Base-by-base conservation (phyloP, 2,329 filamentous ascomycete genomes). In the Phialemonium atrogriseum region DNA sequence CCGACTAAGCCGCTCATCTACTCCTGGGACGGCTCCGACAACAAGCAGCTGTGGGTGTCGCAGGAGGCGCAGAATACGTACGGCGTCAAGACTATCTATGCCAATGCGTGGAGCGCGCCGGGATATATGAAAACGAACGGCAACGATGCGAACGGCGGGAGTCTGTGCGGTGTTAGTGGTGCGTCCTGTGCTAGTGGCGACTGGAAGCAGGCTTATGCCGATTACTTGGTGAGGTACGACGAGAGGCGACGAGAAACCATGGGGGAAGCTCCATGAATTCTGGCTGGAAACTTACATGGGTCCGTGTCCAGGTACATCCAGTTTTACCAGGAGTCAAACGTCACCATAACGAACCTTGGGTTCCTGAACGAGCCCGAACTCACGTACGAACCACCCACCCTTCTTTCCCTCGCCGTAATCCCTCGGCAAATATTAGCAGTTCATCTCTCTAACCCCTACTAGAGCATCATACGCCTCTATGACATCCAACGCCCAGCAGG, bases 1-100 rank as follows among this genome's bases (percentile, higher is more conserved):
- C 54, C 59, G 1, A 44, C 30, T 7, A 54, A 50, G 3, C 42
- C 43, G 5, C 58, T 60, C 1, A 41, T 49, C 16, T 67, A 64
- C 33, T 38, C 45, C 3, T 64, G 60, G 59, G 60, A 64, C 35
- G 47, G 46, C 4, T 56, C 60, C 33, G 58, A 66, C 35, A 52
- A 50, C 9, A 60, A 60, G 6, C 67, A 71, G 46, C 43, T 71
- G 4, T 68, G 56, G 43, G 41, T 71, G 8, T 56, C 59, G 11
- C 51, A 68, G 43, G 54, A 66, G 44, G 65, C 65, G 8, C 45
- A 47, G 28, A 41, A 51, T 7, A 47, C 44, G 7, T 56, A 55
- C 15, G 53, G 51, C 6, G 51, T 55, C 8, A 38, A 38, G 21
- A 48, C 49, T 24, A 50, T 58, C 24, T 56, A 57, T 25, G 54